These are phyloP conservation scores for Paramecium pentaurelia DNA, from an alignment of 73 alveolate species.

Conservation along the genomic window DNA sequence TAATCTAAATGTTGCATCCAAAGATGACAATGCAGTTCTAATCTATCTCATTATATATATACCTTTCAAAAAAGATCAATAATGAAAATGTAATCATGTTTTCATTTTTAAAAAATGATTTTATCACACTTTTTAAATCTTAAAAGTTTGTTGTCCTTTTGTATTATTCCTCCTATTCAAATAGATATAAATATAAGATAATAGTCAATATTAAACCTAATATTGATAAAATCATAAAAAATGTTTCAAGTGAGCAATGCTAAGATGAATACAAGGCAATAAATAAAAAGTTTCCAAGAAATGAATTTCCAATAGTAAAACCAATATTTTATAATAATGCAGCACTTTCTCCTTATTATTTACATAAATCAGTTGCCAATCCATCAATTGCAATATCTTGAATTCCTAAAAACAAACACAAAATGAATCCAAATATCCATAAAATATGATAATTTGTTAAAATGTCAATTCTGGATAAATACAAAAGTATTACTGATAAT, in stretches of 20 bases:
- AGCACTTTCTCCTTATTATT: neutral
- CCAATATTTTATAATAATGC: slow-evolving; percentile 19
- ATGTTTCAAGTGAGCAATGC: neutral
- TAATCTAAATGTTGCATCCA: slow-evolving; percentile 5
- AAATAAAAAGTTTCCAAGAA: neutral
- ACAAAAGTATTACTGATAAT: neutral
- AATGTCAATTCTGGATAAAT: neutral
- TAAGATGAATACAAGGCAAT: neutral
- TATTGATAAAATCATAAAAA: neutral
- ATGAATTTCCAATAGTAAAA: neutral
- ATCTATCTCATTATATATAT: neutral
- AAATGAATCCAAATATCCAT: neutral
- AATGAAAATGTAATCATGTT: neutral
- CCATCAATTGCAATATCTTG: slow-evolving; percentile 34
- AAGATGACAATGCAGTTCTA: neutral
- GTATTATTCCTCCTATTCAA: neutral
- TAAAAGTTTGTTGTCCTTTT: neutral
- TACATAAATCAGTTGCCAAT: neutral
- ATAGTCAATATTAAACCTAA: neutral
- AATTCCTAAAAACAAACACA: neutral
- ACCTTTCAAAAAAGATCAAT: neutral
- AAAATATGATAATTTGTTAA: neutral
- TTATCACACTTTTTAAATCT: neutral
- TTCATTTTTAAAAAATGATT: neutral
- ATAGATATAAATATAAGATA: neutral